Conservation (phyloP, 495 filamentous ascomycete species). For the Pseudoneurospora amorphoporcata region DNA sequence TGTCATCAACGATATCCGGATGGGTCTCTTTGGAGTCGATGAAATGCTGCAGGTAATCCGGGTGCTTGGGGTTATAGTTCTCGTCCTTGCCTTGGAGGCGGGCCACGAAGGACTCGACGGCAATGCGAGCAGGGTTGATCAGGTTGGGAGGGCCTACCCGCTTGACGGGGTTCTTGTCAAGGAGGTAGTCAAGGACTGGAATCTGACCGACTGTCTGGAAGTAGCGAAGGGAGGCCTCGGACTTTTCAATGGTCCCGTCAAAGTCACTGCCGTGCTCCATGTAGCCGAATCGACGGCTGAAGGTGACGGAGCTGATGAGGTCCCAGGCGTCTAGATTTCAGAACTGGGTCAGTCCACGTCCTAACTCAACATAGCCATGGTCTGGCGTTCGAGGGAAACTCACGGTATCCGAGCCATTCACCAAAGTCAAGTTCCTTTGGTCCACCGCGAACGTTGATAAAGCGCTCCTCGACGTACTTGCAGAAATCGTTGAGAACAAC, state of each 20-base stretch:
- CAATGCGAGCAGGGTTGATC: slow-evolving; percentile 5
- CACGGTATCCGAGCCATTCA: slow-evolving; percentile 24
- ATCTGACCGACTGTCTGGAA: slow-evolving; percentile 32
- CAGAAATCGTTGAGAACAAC: slow-evolving; percentile 19
- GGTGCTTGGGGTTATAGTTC: slow-evolving; percentile 6
- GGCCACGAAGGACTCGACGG: slow-evolving; percentile 4
- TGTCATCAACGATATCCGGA: slow-evolving; percentile 14
- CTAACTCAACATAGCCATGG: background rate
- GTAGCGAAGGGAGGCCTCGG: slow-evolving; percentile 35
- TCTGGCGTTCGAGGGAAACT: background rate
- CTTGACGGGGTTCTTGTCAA: slow-evolving; percentile 37
- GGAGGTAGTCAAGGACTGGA: slow-evolving; percentile 35
- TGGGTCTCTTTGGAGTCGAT: slow-evolving; percentile 14
- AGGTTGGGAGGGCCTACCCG: slow-evolving; percentile 22
- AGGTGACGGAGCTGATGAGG: slow-evolving; percentile 21
- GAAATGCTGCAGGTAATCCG: slow-evolving; percentile 20
- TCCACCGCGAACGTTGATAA: slow-evolving; percentile 10
- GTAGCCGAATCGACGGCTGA: slow-evolving; percentile 28
- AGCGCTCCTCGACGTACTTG: slow-evolving; percentile 24
- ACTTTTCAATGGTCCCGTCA: slow-evolving; percentile 25
- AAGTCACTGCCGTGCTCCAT: slow-evolving; percentile 29
- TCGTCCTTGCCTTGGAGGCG: slow-evolving; percentile 9
- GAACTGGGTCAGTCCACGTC: background rate
- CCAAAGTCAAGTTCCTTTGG: slow-evolving; percentile 19
- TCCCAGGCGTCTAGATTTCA: slow-evolving; percentile 28